Percentiles rank a stretch among this genome's conserved stretches.
phyloP scores from a whole-genome alignment of 139 green algal genomes.

The Pseudopediastrum boryanum region DNA sequence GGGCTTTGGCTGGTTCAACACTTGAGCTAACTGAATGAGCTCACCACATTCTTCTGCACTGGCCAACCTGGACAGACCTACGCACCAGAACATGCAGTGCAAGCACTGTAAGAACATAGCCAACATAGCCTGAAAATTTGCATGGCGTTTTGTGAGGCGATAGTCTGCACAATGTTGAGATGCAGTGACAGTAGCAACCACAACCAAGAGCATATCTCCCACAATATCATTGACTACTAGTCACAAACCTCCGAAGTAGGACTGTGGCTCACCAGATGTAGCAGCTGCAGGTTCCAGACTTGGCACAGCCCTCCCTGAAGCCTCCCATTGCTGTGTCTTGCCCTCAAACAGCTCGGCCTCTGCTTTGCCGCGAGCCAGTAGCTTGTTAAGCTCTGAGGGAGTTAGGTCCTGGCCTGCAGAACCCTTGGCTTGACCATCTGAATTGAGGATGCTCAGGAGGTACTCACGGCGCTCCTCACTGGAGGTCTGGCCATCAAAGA shows the following conservation, averaged over 20 bases:
- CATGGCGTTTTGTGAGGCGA: no score
- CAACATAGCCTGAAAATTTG: no score
- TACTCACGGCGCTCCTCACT: constrained; percentile 71
- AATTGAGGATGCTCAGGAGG: constrained; percentile 67
- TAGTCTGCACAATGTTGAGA: no score
- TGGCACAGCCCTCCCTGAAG: not conserved
- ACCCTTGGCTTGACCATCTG: not conserved
- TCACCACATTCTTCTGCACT: constrained; percentile 21
- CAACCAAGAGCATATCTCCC: no score
- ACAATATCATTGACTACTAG: no score
- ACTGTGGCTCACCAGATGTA: not conserved
- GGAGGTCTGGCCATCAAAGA: constrained; percentile 84
- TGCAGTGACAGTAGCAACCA: no score
- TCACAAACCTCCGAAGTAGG: no score
- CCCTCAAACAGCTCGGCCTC: constrained; percentile 53
- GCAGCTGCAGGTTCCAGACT: constrained; percentile 12
- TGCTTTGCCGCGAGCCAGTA: constrained; percentile 55
- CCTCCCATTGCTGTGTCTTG: not conserved
- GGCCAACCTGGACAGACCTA: constrained; percentile 18
- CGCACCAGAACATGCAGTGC: not conserved
- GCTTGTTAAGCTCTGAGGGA: constrained; percentile 44
- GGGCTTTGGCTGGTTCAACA: constrained; percentile 27
- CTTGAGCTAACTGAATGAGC: constrained; percentile 43
- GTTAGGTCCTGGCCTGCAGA: constrained; percentile 3
- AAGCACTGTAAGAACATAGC: no score